Conservation (phyloP, 345 rosid species). For the Rhodamnia rubescens region DNA sequence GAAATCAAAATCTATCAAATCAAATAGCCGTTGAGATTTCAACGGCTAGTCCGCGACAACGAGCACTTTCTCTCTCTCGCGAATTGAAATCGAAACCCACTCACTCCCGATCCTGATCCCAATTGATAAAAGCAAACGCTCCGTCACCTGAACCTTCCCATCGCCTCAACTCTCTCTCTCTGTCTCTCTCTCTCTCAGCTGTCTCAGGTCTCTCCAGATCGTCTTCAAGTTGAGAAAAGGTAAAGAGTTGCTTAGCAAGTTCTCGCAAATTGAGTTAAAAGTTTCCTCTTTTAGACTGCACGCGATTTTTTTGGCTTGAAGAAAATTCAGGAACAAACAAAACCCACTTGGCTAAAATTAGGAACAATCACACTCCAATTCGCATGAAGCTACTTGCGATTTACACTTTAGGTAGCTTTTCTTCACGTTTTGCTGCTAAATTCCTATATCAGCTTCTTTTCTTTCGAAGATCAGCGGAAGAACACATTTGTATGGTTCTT, state of each 20-base stretch:
- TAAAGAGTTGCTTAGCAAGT: not conserved
- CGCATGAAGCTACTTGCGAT: not conserved
- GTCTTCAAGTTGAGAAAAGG: not conserved
- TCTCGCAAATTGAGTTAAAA: not conserved
- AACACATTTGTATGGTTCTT: not conserved
- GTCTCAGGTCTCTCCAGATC: not conserved
- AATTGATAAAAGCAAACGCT: not conserved
- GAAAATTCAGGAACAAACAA: not conserved
- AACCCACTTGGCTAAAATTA: not conserved
- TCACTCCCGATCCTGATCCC: not conserved
- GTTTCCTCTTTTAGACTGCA: not conserved
- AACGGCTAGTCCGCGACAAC: constrained; percentile 1
- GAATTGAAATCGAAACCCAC: not conserved
- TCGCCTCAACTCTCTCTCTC: not conserved
- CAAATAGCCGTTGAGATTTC: not conserved
- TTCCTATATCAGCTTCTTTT: not conserved
- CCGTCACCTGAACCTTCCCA: not conserved
- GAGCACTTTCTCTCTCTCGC: not conserved
- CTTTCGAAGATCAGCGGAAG: no score
- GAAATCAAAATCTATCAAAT: not conserved
- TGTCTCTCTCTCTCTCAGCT: not conserved
- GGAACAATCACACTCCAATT: not conserved
- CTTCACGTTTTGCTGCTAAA: not conserved
- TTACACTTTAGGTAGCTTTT: not conserved
- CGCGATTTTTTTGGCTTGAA: not conserved